Conservation (phyloP, 2,329 filamentous ascomycete species). For the Neoarthrinium moseri region DNA sequence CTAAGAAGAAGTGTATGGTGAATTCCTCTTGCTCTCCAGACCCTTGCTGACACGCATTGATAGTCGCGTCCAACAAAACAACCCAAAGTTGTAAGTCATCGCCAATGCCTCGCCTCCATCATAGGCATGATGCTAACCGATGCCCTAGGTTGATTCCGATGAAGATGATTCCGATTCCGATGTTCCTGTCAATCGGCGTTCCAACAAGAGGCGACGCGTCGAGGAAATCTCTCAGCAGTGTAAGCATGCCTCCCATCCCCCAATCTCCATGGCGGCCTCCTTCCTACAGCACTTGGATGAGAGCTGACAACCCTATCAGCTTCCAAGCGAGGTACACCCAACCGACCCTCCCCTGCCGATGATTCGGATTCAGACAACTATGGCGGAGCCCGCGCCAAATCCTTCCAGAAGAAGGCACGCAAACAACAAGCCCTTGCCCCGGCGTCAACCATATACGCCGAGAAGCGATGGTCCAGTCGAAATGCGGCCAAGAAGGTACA, state of each 20-base stretch:
- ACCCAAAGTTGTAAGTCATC: slow-evolving; percentile 52
- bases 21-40: slow-evolving; percentile 12
- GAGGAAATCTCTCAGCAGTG: slow-evolving; percentile 60
- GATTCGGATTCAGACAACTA: slow-evolving; percentile 76
- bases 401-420: slow-evolving; percentile 72
- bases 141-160: slow-evolving; percentile 37
- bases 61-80: slow-evolving; percentile 58
- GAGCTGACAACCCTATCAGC: slow-evolving; percentile 38
- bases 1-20: slow-evolving; percentile 82
- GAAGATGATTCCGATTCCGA: slow-evolving; percentile 75
- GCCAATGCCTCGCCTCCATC: neutral
- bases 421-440: slow-evolving; percentile 65
- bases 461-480: slow-evolving; percentile 89
- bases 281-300: neutral
- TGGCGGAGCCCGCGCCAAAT: slow-evolving; percentile 71
- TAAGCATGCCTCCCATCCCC: slow-evolving; percentile 36
- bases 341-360: slow-evolving; percentile 51
- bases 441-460: slow-evolving; percentile 65
- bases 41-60: slow-evolving; percentile 29
- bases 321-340: slow-evolving; percentile 60
- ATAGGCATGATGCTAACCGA: slow-evolving; percentile 10
- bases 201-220: slow-evolving; percentile 67
- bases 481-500: slow-evolving; percentile 70
- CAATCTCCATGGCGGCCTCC: slow-evolving; percentile 1
- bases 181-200: slow-evolving; percentile 57